Percentiles rank a stretch among this genome's conserved stretches.
These are phyloP conservation scores for Kodamaea plutei DNA, from an alignment of 1,139 yeast species.

Conservation along the genomic window DNA sequence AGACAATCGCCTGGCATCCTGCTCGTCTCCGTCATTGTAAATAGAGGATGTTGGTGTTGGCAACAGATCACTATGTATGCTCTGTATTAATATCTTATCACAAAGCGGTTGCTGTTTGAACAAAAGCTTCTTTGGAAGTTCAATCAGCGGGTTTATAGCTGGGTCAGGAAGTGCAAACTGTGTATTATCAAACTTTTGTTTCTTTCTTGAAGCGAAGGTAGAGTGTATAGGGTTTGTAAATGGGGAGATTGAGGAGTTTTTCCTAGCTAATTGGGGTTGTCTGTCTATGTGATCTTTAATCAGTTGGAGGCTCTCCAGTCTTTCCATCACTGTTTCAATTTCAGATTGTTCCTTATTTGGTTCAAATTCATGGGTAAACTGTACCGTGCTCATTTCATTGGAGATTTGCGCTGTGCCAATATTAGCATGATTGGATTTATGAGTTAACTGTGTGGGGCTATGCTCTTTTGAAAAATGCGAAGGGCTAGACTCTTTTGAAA, in stretches of 20 bases:
- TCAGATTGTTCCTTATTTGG: too few relatives aligned
- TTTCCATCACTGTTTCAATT: too few relatives aligned
- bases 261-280: conserved; percentile 8
- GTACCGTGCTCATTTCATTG: too few relatives aligned
- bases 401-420: too few relatives aligned
- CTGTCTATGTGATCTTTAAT: conserved; percentile 21
- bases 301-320: too few relatives aligned
- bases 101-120: conserved; percentile 26
- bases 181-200: too few relatives aligned
- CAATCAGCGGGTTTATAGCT: conserved; percentile 22
- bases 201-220: conserved; percentile 8
- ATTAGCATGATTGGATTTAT: too few relatives aligned
- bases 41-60: conserved; percentile 7
- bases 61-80: too few relatives aligned
- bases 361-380: too few relatives aligned
- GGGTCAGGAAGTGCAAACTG: conserved; percentile 40
- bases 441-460: too few relatives aligned
- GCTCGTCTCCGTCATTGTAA: conserved; percentile 11
- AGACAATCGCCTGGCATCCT: conserved; percentile 13
- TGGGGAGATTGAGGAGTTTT: conserved; percentile 13
- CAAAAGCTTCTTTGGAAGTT: conserved; percentile 25
- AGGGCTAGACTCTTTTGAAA: too few relatives aligned
- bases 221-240: conserved; percentile 11
- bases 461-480: too few relatives aligned
- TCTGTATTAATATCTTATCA: conserved; percentile 14